Base-by-base conservation (phyloP, 495 filamentous ascomycete species). In the Xylaria venustula region DNA sequence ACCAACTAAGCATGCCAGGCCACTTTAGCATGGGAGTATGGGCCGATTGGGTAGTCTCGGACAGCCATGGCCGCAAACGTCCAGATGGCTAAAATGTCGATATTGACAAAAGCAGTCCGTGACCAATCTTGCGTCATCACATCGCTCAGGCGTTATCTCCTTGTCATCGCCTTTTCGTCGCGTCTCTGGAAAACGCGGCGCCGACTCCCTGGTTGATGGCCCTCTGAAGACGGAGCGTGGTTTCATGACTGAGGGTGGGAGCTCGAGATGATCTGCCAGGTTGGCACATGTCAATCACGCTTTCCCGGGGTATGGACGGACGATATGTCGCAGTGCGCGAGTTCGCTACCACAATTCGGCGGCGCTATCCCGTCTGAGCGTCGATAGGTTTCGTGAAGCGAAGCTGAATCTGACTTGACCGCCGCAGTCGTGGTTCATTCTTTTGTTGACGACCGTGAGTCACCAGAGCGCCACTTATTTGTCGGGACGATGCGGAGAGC, bases 21-120 rank as follows among this genome's bases (percentile, higher is more conserved):
- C 32, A 12, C 54, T 37, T 57, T 57, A 58, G 23, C 54, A 58
- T 41, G 28, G 54, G 26, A 40, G 54, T 58, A 58, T 48, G 48
- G 19, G 66, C 66, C 58, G 62, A 63, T 71, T 64, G 62, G 58
- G 66, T 61, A 71, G 68, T 66, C 65, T 67, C 68, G 66, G 68
- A 71, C 65, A 64, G 50, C 17, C 19, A 46, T 49, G 45, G 68
- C 68, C 68, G 68, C 46, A 53, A 53, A 60, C 64, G 60, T 57
- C 58, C 63, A 52, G 67, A 60, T 67, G 61, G 68, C 47, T 64
- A 62, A 60, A 61, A 40, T 55, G 58, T 51, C 57, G 50, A 50
- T 58, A 58, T 58, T 58, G 54, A 49, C 25, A 25, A 15, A 19
- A 58, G 23, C 44, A 58, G 54, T 36, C 32, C 42, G 23, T 40